These are phyloP conservation scores for Zygosaccharomyces siamensis DNA, from an alignment of 805 yeast species.

Conservation along the genomic window DNA sequence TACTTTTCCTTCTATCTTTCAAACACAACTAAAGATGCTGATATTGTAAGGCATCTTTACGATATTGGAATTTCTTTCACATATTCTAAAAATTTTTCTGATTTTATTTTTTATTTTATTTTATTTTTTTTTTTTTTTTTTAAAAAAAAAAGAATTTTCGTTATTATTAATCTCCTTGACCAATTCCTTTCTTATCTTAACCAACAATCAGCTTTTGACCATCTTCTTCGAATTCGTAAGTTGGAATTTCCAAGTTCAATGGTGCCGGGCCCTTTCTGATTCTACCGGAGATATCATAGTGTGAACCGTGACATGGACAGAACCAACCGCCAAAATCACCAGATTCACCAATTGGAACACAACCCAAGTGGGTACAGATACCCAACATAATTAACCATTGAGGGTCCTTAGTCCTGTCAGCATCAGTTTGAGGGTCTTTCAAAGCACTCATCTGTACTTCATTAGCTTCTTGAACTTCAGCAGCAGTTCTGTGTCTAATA, in stretches of 20 bases:
- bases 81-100: constrained; percentile 2
- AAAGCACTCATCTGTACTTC: constrained; percentile 65
- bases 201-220: constrained; percentile 80
- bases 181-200: constrained; percentile 39
- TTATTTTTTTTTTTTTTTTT: background rate
- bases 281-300: constrained; percentile 99
- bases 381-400: constrained; percentile 99
- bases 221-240: constrained; percentile 72
- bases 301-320: constrained; percentile 99
- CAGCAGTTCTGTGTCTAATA: constrained; percentile 95
- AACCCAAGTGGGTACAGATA: constrained; percentile 99
- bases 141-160: background rate
- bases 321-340: constrained; percentile 99
- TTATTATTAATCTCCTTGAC: background rate
- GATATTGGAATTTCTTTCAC: background rate
- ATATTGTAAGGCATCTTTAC: background rate
- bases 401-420: constrained; percentile 92
- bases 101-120: no score
- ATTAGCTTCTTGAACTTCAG: constrained; percentile 94
- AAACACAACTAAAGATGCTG: background rate
- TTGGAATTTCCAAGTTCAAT: constrained; percentile 93
- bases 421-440: constrained; percentile 92
- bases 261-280: constrained; percentile 99
- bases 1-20: constrained; percentile 1
- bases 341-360: constrained; percentile 99